Percentiles rank a stretch among this genome's conserved stretches.
phyloP scores from a whole-genome alignment of 2,329 filamentous ascomycete species.

The Fusarium beomiforme region DNA sequence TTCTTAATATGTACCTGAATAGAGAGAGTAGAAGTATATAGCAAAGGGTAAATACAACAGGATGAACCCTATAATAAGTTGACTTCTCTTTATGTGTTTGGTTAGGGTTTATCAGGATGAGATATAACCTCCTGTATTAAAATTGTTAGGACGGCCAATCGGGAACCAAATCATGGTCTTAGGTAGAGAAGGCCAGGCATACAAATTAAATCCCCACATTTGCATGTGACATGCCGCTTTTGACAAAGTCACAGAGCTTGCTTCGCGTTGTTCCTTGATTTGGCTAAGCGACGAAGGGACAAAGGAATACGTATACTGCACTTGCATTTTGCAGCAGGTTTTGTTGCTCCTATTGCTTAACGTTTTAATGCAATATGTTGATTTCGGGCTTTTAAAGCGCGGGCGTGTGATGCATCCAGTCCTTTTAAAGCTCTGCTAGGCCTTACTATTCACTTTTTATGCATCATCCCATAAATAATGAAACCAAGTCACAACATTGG shows the following conservation, averaged over 20 bases:
- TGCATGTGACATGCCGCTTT: neutral
- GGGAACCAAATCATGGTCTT: neutral
- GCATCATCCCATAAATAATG: no score
- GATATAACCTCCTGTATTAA: no score
- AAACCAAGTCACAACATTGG: no score
- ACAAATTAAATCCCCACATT: neutral
- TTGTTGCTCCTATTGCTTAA: neutral
- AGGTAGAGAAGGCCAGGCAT: neutral
- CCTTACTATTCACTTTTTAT: no score
- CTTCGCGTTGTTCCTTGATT: no score
- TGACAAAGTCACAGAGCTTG: no score
- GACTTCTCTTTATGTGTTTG: neutral
- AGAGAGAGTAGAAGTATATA: neutral
- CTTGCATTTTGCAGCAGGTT: neutral
- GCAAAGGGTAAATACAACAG: neutral
- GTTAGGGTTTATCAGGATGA: no score
- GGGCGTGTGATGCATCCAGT: no score
- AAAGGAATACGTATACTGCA: no score
- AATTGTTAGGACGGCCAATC: no score
- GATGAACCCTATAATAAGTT: neutral
- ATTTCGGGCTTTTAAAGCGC: neutral
- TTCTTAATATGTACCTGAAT: neutral
- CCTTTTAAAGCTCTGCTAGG: no score
- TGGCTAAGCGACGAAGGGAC: no score
- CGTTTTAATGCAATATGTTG: neutral